These are phyloP conservation scores for Metschnikowia continentalis DNA, from an alignment of 805 yeast species.

Conservation along the genomic window DNA sequence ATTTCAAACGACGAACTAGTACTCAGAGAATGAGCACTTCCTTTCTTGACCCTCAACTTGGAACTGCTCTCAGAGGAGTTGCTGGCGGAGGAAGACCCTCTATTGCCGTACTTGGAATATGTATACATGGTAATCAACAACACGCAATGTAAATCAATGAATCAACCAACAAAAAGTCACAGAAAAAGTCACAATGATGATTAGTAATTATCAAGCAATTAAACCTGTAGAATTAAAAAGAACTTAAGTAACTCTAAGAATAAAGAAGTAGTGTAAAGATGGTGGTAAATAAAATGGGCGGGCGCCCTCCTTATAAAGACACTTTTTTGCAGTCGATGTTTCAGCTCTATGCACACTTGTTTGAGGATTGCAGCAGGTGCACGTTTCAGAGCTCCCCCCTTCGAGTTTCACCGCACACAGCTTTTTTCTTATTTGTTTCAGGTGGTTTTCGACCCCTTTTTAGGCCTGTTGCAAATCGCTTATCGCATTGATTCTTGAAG, in stretches of 20 bases:
- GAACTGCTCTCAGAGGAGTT: conserved; percentile 5
- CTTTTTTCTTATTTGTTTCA: neutral
- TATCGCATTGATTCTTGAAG: neutral
- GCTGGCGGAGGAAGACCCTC: conserved; percentile 9
- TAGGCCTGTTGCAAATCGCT: neutral
- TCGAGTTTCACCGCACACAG: neutral
- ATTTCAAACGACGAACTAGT: conserved; percentile 6
- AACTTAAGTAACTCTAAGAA: neutral
- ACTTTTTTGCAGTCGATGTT: conserved; percentile 3
- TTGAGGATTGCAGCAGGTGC: conserved; percentile 1
- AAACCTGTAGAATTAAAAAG: too few relatives aligned
- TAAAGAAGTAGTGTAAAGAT: neutral
- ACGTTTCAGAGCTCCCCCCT: neutral
- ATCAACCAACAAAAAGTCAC: too few relatives aligned
- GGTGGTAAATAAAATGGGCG: neutral
- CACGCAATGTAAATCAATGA: too few relatives aligned
- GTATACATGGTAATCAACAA: conserved; percentile 11
- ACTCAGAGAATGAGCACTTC: conserved; percentile 7
- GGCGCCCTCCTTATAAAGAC: conserved; percentile 1
- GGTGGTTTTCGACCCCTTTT: neutral
- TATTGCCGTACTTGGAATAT: conserved; percentile 16
- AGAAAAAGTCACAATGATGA: too few relatives aligned
- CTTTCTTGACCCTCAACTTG: conserved; percentile 10
- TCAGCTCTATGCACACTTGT: conserved; percentile 6
- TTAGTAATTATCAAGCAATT: too few relatives aligned